Base-by-base conservation (phyloP, 2,329 filamentous ascomycete genomes). In the Monosporascus sp. region DNA sequence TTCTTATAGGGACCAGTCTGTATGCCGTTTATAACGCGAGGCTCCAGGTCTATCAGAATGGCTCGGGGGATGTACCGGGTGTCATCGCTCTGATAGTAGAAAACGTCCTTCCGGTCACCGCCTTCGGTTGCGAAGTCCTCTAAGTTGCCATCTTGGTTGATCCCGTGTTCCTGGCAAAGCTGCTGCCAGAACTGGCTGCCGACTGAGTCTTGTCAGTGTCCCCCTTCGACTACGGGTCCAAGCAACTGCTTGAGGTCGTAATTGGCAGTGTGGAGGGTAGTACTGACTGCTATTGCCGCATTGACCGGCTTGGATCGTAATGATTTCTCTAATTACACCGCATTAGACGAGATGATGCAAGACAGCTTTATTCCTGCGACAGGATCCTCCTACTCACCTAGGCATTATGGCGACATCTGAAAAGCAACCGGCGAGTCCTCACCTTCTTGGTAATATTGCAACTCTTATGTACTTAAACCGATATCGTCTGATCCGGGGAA, bases 141-240 rank as follows among this genome's bases (percentile, higher is more conserved):
- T 54, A 99, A 82, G 71, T 97, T 97, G 54, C 94, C 94, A 74
- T 97, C 91, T 70, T 94, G 91, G 67, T 88, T 96, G 76, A 99
- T 99, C 58, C 95, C 94, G 70, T 99, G 94, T 75, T 99, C 94
- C 71, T 93, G 88, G 73, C 94, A 99, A 56, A 97, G 84, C 75
- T 97, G 94, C 73, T 97, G 93, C 94, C 94, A 99, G 76, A 99
- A 99, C 70, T 97, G 91, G 67, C 90, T 93, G 56, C 94, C 94
- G 71, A 97, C 91, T 96, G 66, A 40, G 56, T 26, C 51, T 17
- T 49, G 64, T 77, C 60, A 78, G 71, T 51, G 9, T 49, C 34
- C 40, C 47, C 49, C 51, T 24, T 34, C 5, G 2, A 34, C 31
- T 7, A 34, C 2, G 3, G 31, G 9, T 14, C 31, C 31, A 34